phyloP scores from a whole-genome alignment of 106 monocot genomes.

The Allium fistulosum region DNA sequence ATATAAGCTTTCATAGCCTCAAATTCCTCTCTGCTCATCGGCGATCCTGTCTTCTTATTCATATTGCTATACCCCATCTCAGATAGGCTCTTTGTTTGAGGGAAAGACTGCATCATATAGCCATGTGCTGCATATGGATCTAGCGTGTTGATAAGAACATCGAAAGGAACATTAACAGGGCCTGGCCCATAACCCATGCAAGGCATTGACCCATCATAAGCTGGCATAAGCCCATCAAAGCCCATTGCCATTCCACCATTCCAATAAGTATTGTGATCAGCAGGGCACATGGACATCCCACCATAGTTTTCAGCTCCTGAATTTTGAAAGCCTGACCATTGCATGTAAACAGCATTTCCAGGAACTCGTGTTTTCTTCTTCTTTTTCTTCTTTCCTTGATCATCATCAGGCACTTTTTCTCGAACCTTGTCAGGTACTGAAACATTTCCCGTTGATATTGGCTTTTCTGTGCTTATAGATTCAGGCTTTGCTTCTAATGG shows the following conservation, averaged over 20 bases:
- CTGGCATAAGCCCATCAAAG: constrained; percentile 63
- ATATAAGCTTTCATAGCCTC: constrained; percentile 62
- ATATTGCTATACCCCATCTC: constrained; percentile 48
- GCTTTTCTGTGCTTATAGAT: no score
- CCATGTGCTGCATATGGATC: constrained; percentile 78
- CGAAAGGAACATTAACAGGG: constrained; percentile 33
- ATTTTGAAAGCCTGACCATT: constrained; percentile 64
- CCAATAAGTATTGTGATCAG: constrained; percentile 62
- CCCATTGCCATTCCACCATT: constrained; percentile 54
- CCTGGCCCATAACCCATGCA: constrained; percentile 49
- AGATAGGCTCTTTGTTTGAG: constrained; percentile 72
- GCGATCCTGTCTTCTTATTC: constrained; percentile 38
- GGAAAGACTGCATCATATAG: constrained; percentile 68
- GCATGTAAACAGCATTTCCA: constrained; percentile 48
- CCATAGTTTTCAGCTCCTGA: constrained; percentile 49
- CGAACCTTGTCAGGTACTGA: constrained; percentile 34
- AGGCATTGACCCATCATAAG: constrained; percentile 57
- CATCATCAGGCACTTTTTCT: constrained; percentile 44
- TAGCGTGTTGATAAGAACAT: constrained; percentile 40
- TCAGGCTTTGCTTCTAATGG: no score
- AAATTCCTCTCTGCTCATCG: constrained; percentile 57
- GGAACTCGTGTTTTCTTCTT: constrained; percentile 57
- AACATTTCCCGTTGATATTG: not conserved
- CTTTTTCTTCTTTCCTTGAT: constrained; percentile 94
- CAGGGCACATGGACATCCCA: constrained; percentile 56